Base-by-base conservation (phyloP, 352 stramenopile genomes). In the Pseudoperonospora humuli region DNA sequence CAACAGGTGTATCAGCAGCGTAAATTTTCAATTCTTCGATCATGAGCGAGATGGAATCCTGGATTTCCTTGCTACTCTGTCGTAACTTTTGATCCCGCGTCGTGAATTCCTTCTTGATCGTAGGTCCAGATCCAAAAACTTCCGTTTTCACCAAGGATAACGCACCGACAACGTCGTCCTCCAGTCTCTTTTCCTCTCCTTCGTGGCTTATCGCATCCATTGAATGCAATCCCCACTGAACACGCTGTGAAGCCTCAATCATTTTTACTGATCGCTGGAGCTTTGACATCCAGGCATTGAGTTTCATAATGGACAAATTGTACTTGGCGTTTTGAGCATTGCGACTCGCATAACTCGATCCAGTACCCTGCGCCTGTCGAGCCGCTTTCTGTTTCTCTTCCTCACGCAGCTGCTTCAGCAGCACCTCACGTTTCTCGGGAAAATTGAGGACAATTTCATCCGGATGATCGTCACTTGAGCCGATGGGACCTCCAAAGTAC, bases 381-480 rank as follows among this genome's bases (percentile, higher is more conserved):
- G 45, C 37, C 33, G 74, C 63, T 36, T 78, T 70, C n/a, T 80
- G 70, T 42, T 72, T 71, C 18, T 74, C 71, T 15, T 84, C 70
- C 15, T 80, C 67, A n/a, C 68, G 61, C n/a, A 86, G 28, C 33
- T 85, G 67, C 55, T 72, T 74, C 14, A 83, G 27, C 7, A 80
- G 37, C 17, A 83, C 68, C 3, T 61, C 57, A 10, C 76, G 79
- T 39, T 72, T 67, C 45, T 86, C 58, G 0, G 79, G 79, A 17
- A 89, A 89, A 57, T 92, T 92, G 14, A 92, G 56, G 14, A 76
- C 62, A 26, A 87, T 66, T 6, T 71, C 54, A 6, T 84, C 69
- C 38, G 73, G 49, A 6, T 42, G 41, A 14, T 64, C 69, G 14
- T 66, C 57, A 42, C 52, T 69, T 2, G 66, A 54, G 23, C 64